Percentiles rank a stretch among this genome's conserved stretches.
Evolutionary conservation across 805 yeast genomes (phyloP).

Genomic region (Starmera dryadoides): DNA sequence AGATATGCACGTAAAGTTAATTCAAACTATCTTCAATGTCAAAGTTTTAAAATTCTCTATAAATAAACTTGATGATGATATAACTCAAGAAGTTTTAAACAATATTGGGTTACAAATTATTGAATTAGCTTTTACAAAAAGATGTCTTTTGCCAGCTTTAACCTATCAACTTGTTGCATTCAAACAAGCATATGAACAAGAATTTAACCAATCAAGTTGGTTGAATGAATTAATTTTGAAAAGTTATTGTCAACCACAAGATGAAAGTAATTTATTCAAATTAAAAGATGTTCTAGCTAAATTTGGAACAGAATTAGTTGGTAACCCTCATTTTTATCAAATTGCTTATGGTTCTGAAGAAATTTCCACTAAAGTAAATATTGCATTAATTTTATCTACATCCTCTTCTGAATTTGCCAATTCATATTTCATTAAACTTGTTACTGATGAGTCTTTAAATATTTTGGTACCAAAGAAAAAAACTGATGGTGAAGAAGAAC

Average conservation of each 20-base stretch:
- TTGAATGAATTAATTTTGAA: slow-evolving; percentile 39
- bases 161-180: slow-evolving; percentile 38
- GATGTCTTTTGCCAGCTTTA: slow-evolving; percentile 59
- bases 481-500: slow-evolving; percentile 66
- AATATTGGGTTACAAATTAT: slow-evolving; percentile 38
- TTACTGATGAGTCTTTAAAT: slow-evolving; percentile 28
- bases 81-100: slow-evolving; percentile 16
- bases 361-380: slow-evolving; percentile 40
- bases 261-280: slow-evolving; percentile 45
- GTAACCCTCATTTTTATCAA: slow-evolving; percentile 33
- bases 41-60: slow-evolving; percentile 31
- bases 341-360: slow-evolving; percentile 54
- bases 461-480: slow-evolving; percentile 44
- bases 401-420: slow-evolving; percentile 15
- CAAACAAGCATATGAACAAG: slow-evolving; percentile 25
- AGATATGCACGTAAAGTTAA: slow-evolving; percentile 49
- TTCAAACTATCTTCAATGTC: slow-evolving; percentile 41
- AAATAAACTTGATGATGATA: slow-evolving; percentile 17
- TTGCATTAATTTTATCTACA: slow-evolving; percentile 39
- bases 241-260: slow-evolving; percentile 43
- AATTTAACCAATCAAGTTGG: slow-evolving; percentile 42
- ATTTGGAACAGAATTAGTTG: slow-evolving; percentile 38
- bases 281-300: slow-evolving; percentile 52
- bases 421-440: slow-evolving; percentile 14
- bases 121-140: slow-evolving; percentile 47